Evolutionary conservation across 202 grass and related monocot species (phyloP), one percentile per base, ranked within the genome.

Genomic region (Carex sylvatica): DNA sequence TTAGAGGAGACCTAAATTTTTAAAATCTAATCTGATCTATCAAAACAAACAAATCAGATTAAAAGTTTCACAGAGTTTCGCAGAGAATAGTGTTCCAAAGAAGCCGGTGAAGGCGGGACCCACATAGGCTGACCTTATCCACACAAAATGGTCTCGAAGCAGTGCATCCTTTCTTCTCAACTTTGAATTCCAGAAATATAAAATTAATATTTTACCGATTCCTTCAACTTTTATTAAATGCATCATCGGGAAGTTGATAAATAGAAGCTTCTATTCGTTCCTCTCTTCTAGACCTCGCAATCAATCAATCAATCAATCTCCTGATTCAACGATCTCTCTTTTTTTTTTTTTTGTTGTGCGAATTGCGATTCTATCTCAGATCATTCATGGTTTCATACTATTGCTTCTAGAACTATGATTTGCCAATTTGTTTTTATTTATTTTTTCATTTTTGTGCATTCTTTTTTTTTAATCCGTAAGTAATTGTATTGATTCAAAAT

Each of bases 71-170:
- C n/a, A n/a, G n/a, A n/a, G n/a, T n/a, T n/a, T n/a, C n/a, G n/a
- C n/a, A n/a, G n/a, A n/a, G n/a, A n/a, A n/a, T n/a, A n/a, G n/a
- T n/a, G n/a, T n/a, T n/a, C n/a, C 2, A 28, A 28, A 28, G 28
- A 2, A 28, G 28, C 28, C 2, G 28, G 28, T 28, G 28, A 28
- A 56, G 23, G 83, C 55, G 72, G 83, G 83, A 0, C 83, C 83
- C 46, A 77, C n/a, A 28, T 5, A 12, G 2, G 6, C 56, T 63
- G 72, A 65, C 73, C 60, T 85, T 85, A 85, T 85, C 83, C 61
- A 54, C 5, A 52, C 9, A 3, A 66, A 66, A 35, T 5, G 70
- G 71, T 78, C 72, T 79, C 56, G 73, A 76, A 85, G 47, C 60
- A 85, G 53, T 79, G 83, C 5, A 67, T 44, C 60, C 14, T 31